Evolutionary conservation across 805 yeast genomes (phyloP).

Genomic region (Pichia manshurica): DNA sequence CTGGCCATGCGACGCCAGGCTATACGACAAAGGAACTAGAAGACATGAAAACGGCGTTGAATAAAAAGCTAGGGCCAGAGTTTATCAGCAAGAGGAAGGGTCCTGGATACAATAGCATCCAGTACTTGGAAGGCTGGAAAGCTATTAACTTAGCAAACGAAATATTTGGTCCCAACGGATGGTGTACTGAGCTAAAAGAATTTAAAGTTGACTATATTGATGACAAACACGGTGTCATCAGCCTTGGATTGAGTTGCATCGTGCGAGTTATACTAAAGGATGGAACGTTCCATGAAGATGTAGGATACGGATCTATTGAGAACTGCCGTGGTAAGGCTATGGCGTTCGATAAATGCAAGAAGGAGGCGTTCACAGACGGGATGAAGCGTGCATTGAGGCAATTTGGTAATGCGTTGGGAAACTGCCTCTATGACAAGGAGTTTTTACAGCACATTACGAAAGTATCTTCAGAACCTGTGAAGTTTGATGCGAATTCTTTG

Average conservation of each 20-base stretch:
- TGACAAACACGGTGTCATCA: conserved; percentile 49
- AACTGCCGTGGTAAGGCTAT: conserved; percentile 62
- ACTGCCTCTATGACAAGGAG: conserved; percentile 75
- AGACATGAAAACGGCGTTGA: conserved; percentile 27
- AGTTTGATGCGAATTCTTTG: conserved; percentile 28
- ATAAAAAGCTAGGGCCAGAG: conserved; percentile 61
- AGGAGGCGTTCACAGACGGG: conserved; percentile 83
- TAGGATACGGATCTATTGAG: conserved; percentile 71
- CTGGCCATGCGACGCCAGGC: neutral
- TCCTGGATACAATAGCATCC: conserved; percentile 62
- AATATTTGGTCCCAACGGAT: conserved; percentile 78
- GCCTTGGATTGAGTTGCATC: conserved; percentile 64
- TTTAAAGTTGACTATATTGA: conserved; percentile 69
- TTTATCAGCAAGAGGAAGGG: conserved; percentile 72
- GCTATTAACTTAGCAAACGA: conserved; percentile 75
- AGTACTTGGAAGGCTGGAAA: conserved; percentile 80
- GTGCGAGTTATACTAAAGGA: conserved; percentile 71
- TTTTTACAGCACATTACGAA: conserved; percentile 48
- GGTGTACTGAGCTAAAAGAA: conserved; percentile 67
- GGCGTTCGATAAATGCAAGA: conserved; percentile 76
- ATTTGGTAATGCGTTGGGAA: conserved; percentile 76
- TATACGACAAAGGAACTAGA: conserved; percentile 26
- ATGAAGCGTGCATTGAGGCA: conserved; percentile 71
- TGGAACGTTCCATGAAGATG: conserved; percentile 76
- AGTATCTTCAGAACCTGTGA: conserved; percentile 31